Percentiles rank a stretch among this genome's conserved stretches.
Conservation (phyloP, 2,329 filamentous ascomycete species). For the Aspergillus carbonarius region DNA sequence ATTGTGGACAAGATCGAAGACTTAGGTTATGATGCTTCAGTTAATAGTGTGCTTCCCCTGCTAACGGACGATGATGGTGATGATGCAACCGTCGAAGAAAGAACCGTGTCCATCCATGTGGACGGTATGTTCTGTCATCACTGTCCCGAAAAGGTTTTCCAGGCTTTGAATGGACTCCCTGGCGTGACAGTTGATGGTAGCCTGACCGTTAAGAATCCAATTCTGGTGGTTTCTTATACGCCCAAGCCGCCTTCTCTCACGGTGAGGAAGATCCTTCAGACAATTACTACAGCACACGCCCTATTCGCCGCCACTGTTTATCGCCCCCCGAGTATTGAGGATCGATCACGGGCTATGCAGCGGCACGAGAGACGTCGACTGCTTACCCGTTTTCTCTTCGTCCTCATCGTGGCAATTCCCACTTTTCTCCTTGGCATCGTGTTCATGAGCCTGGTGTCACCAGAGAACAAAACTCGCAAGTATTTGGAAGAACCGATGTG, state of each 20-base stretch:
- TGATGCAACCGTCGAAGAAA: constrained; percentile 27
- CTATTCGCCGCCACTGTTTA: constrained; percentile 69
- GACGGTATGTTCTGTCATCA: constrained; percentile 74
- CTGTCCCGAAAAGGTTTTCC: constrained; percentile 56
- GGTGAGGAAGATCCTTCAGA: constrained; percentile 68
- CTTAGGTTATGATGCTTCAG: constrained; percentile 64
- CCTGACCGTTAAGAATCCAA: constrained; percentile 61
- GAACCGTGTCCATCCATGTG: constrained; percentile 65
- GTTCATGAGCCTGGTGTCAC: constrained; percentile 78
- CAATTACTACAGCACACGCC: constrained; percentile 65
- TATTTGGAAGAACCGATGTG: constrained; percentile 71
- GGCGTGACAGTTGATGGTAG: constrained; percentile 40
- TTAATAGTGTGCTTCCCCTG: constrained; percentile 48
- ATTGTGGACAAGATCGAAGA: constrained; percentile 54
- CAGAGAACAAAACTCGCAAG: constrained; percentile 56
- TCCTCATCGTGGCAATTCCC: constrained; percentile 70
- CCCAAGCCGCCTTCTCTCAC: constrained; percentile 70
- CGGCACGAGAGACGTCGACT: constrained; percentile 67
- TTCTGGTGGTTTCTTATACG: constrained; percentile 69
- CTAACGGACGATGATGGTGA: constrained; percentile 32
- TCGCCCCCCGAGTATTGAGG: constrained; percentile 79
- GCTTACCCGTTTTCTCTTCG: constrained; percentile 68
- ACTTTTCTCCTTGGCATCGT: constrained; percentile 85
- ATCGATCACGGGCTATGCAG: constrained; percentile 72
- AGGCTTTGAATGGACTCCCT: constrained; percentile 48